A percentile compares a stretch with the other conserved stretches of the same genome.
phyloP scores from a whole-genome alignment of 345 rosid species.

The Salix koriyanagi region DNA sequence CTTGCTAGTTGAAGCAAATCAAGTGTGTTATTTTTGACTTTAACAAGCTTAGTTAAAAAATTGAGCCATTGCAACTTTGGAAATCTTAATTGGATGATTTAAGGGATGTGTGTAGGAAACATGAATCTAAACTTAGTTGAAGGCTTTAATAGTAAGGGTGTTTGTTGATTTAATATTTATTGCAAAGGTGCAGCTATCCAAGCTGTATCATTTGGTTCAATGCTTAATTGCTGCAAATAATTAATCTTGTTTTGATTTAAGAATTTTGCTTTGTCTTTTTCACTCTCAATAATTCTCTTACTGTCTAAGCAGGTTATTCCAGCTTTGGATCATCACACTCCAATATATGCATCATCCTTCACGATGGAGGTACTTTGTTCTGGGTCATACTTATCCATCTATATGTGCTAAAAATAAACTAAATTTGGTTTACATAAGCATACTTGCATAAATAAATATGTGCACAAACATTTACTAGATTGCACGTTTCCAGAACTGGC shows the following conservation, averaged over 20 bases:
- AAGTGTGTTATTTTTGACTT: neutral
- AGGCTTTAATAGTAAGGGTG: neutral
- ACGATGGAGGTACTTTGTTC: slow-evolving; percentile 80
- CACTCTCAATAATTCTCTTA: slow-evolving; percentile 5
- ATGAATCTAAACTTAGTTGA: neutral
- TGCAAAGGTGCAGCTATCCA: neutral
- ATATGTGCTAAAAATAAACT: neutral
- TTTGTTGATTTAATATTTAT: neutral
- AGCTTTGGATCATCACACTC: slow-evolving; percentile 75
- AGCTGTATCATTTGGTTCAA: neutral
- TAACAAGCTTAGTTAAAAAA: neutral
- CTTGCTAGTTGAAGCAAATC: no score
- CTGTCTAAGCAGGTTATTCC: slow-evolving; percentile 76
- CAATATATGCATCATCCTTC: slow-evolving; percentile 90
- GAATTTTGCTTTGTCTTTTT: neutral
- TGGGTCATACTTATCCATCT: neutral
- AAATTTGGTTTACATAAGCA: neutral
- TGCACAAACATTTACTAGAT: neutral
- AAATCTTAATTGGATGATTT: neutral
- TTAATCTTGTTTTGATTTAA: neutral
- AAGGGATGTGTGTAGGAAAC: neutral
- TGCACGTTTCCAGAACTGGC: neutral
- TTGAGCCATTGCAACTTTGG: neutral
- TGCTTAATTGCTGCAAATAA: neutral
- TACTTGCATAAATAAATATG: neutral